Evolutionary conservation across 331 rosid genomes (phyloP).

Genomic region (Cydonia oblonga): DNA sequence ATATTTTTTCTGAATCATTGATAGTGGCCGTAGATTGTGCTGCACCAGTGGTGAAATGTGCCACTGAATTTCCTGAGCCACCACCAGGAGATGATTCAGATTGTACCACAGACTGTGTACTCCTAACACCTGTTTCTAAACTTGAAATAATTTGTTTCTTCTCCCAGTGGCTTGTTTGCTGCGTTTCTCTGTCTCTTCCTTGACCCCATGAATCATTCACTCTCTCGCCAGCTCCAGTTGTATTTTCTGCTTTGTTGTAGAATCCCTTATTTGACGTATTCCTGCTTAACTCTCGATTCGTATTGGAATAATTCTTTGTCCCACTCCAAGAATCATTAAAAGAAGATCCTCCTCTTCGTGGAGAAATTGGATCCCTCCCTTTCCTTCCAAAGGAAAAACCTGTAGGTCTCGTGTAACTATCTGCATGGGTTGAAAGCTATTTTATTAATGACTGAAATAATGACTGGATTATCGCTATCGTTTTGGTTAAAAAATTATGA

Average conservation of each 20-base stretch:
- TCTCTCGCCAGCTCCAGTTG: constrained; percentile 40
- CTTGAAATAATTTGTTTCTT: constrained; percentile 42
- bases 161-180: constrained; percentile 49
- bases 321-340: constrained; percentile 73
- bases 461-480: background rate
- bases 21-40: constrained; percentile 33
- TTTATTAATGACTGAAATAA: background rate
- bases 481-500: background rate
- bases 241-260: constrained; percentile 48
- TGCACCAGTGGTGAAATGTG: constrained; percentile 29
- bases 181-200: constrained; percentile 70
- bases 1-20: constrained; percentile 74
- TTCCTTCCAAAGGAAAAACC: constrained; percentile 68
- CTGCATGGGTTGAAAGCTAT: constrained; percentile 40
- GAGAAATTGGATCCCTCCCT: constrained; percentile 74
- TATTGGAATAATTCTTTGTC: constrained; percentile 43
- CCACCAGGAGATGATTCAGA: constrained; percentile 30
- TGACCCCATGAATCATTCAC: constrained; percentile 48
- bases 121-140: constrained; percentile 43
- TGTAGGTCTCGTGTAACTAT: constrained; percentile 53
- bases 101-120: constrained; percentile 19
- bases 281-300: constrained; percentile 55
- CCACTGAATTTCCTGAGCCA: constrained; percentile 30
- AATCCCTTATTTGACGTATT: constrained; percentile 59
- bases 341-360: constrained; percentile 52